Base-by-base conservation (phyloP, 2,329 filamentous ascomycete genomes). In the Ilyonectria mors-panacis region DNA sequence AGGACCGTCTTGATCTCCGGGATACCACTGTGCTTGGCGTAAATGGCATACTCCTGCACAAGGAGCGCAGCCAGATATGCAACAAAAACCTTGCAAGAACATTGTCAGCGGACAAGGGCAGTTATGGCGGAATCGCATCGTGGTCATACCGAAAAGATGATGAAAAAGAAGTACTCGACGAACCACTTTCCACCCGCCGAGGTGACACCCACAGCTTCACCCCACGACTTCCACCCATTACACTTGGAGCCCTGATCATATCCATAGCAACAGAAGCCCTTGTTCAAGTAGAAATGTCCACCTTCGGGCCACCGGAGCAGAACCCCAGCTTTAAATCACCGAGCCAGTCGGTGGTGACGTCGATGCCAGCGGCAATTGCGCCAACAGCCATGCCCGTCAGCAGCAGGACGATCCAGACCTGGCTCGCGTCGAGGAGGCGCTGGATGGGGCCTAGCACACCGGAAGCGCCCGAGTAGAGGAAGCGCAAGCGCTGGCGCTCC, bases 1-100 rank as follows among this genome's bases (percentile, higher is more conserved):
- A 99, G 84, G 9, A 99, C 89, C 3, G 95, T 98, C 85, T 99
- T 99, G 82, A 99, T 97, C 84, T 99, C 95, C 6, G 95, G 94
- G 73, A 99, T 98, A 81, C 95, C 95, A 78, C 94, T 97, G 77
- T 98, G 95, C 78, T 93, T 95, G 54, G 95, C 95, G 81, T 97
- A 94, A 6, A 93, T 86, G 26, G 94, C 94, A 80, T 95, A 98
- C 74, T 92, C 89, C 74, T 92, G 90, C 15, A 98, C 95, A 60
- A 98, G 83, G 59, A 95, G 78, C 59, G 92, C 93, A 10, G 96
- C 94, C 65, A 87, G 89, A 42, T 90, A 85, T 28, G 95, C 95
- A 77, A 97, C 95, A 8, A 92, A 75, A 10, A 95, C 85, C 92
- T 95, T 17, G 50, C 13, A 5, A 4, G 8, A 10, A 26, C 3